Evolutionary conservation across 176 grass and related monocot genomes (phyloP).

Genomic region (Saccharum officinarum): DNA sequence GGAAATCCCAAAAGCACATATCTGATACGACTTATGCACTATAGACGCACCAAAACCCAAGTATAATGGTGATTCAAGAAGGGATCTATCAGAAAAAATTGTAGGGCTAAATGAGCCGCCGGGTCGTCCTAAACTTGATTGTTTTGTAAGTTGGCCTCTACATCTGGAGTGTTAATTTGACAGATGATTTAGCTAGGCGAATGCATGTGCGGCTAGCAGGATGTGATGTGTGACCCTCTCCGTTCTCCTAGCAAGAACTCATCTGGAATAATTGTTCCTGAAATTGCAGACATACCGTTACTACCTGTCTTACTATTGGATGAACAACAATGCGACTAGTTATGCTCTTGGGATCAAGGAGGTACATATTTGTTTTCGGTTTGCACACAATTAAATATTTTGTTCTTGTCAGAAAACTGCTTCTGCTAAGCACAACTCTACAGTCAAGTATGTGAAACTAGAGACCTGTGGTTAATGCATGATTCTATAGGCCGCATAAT

Average conservation of each 20-base stretch:
- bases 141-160: background rate
- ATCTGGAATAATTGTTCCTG: too few relatives aligned
- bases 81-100: constrained; percentile 10
- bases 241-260: too few relatives aligned
- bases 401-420: too few relatives aligned
- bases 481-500: too few relatives aligned
- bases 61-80: background rate
- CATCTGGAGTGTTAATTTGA: background rate
- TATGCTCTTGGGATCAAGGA: constrained; percentile 45
- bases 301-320: constrained; percentile 47
- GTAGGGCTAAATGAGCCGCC: background rate
- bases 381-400: too few relatives aligned
- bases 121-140: background rate
- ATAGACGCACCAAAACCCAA: background rate
- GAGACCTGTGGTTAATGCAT: too few relatives aligned
- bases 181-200: background rate
- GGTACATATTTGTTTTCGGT: constrained; percentile 1
- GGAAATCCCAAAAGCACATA: background rate
- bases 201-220: too few relatives aligned
- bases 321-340: constrained; percentile 40
- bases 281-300: constrained; percentile 22
- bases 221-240: too few relatives aligned
- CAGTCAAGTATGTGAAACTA: too few relatives aligned
- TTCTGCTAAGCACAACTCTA: too few relatives aligned
- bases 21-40: background rate